These are phyloP conservation scores for Eucalyptus curtisii DNA, from an alignment of 345 rosid genomes.

Conservation along the genomic window DNA sequence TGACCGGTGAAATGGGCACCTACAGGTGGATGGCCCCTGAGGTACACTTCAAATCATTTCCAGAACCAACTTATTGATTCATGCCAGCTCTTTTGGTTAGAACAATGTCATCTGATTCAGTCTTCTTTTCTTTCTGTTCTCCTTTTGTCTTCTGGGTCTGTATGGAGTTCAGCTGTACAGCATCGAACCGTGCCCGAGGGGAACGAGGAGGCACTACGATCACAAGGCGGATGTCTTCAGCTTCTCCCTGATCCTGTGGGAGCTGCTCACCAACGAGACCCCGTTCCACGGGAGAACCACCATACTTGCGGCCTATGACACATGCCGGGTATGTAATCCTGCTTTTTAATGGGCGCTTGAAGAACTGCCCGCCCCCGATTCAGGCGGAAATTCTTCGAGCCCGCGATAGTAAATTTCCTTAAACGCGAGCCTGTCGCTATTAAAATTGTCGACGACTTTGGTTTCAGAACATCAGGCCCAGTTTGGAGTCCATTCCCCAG, in stretches of 20 bases:
- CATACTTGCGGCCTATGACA: constrained; percentile 20
- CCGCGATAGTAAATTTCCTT: not conserved
- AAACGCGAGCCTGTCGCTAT: not conserved
- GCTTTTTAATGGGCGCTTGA: not conserved
- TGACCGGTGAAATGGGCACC: constrained; percentile 59
- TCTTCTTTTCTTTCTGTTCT: not conserved
- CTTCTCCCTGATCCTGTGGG: constrained; percentile 54
- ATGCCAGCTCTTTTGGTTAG: not conserved
- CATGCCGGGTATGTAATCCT: not conserved
- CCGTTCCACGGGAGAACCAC: constrained; percentile 26
- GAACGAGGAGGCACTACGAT: constrained; percentile 41
- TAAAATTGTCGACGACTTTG: not conserved
- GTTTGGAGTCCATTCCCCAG: constrained; percentile 20
- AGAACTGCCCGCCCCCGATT: not conserved
- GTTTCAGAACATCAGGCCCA: constrained; percentile 45
- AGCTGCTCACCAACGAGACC: constrained; percentile 36
- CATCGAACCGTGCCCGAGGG: constrained; percentile 21
- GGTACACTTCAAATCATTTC: constrained; percentile 10
- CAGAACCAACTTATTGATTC: not conserved
- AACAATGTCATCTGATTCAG: not conserved
- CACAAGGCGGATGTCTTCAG: constrained; percentile 74
- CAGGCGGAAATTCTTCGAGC: not conserved
- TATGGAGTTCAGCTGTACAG: constrained; percentile 21
- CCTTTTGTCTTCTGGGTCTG: not conserved
- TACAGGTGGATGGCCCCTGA: constrained; percentile 82